Conservation (phyloP, 345 rosid genomes). For the Acer campestre region DNA sequence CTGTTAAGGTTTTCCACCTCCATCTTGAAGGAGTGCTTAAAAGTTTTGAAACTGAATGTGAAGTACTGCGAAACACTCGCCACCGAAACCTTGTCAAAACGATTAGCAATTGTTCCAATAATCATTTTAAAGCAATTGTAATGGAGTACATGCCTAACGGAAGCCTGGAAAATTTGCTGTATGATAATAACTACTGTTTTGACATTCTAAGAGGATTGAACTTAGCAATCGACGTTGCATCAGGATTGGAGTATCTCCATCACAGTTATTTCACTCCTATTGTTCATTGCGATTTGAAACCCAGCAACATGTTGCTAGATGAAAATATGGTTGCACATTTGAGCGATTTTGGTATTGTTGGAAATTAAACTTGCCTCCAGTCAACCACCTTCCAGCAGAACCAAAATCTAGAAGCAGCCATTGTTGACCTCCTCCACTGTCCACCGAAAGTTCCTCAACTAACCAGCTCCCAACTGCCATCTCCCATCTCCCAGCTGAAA, state of each 20-base stretch:
- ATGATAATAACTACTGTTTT: constrained; percentile 3
- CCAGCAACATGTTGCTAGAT: not conserved
- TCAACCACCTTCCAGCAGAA: no score
- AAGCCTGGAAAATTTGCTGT: constrained; percentile 14
- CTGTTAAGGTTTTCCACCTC: constrained; percentile 20
- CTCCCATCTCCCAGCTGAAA: no score
- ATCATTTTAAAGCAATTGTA: constrained; percentile 14
- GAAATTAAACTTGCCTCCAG: no score
- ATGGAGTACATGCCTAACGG: constrained; percentile 19
- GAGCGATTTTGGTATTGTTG: constrained; percentile 14
- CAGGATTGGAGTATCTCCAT: constrained; percentile 24
- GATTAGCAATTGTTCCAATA: constrained; percentile 16
- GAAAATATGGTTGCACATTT: not conserved
- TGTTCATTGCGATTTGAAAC: constrained; percentile 22
- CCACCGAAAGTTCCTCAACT: no score
- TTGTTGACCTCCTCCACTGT: no score
- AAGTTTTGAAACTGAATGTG: constrained; percentile 26
- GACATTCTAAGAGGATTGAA: constrained; percentile 5
- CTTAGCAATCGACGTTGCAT: constrained; percentile 24
- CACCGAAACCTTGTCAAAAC: constrained; percentile 20
- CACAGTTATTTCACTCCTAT: not conserved
- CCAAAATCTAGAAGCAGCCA: no score
- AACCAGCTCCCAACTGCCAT: no score
- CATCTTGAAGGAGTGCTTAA: not conserved
- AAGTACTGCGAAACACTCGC: not conserved